A percentile compares a stretch with the other conserved stretches of the same genome.
Evolutionary conservation across 495 filamentous ascomycete genomes (phyloP).

Genomic region (Sordaria brevicollis): DNA sequence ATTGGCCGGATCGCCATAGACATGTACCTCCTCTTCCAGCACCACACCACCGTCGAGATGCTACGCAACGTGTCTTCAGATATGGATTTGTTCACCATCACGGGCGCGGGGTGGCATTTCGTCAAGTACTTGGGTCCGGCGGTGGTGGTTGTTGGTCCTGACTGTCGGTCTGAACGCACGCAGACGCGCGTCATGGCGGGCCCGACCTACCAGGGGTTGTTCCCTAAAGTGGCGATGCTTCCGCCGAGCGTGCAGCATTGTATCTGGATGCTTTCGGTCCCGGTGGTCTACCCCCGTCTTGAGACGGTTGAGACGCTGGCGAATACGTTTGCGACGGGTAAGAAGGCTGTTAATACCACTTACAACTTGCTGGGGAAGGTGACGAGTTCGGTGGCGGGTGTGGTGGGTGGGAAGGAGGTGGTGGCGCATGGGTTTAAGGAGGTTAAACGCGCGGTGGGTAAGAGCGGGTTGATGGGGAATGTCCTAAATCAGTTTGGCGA

Average conservation of each 20-base stretch:
- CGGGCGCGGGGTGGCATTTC: conserved; percentile 95
- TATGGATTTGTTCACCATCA: conserved; percentile 90
- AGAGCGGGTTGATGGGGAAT: conserved; percentile 85
- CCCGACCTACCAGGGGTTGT: conserved; percentile 92
- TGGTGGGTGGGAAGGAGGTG: conserved; percentile 86
- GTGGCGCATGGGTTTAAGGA: conserved; percentile 85
- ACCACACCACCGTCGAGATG: conserved; percentile 92
- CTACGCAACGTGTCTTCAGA: conserved; percentile 79
- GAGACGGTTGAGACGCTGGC: conserved; percentile 85
- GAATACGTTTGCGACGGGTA: conserved; percentile 84
- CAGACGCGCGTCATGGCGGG: conserved; percentile 89
- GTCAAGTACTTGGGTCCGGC: conserved; percentile 91
- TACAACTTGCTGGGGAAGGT: conserved; percentile 95
- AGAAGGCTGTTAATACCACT: conserved; percentile 87
- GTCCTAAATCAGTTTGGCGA: conserved; percentile 97
- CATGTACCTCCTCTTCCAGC: conserved; percentile 98
- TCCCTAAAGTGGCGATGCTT: conserved; percentile 89
- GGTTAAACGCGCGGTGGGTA: conserved; percentile 93
- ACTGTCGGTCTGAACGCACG: conserved; percentile 84
- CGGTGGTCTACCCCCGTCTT: conserved; percentile 80
- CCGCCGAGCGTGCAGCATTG: conserved; percentile 91
- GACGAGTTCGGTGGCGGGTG: conserved; percentile 83
- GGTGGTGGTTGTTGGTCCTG: conserved; percentile 79
- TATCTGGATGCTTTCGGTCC: conserved; percentile 87
- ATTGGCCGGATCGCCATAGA: conserved; percentile 95